Conservation (phyloP, 768 basidiomycete genomes). For the Panaeolus papilionaceus region DNA sequence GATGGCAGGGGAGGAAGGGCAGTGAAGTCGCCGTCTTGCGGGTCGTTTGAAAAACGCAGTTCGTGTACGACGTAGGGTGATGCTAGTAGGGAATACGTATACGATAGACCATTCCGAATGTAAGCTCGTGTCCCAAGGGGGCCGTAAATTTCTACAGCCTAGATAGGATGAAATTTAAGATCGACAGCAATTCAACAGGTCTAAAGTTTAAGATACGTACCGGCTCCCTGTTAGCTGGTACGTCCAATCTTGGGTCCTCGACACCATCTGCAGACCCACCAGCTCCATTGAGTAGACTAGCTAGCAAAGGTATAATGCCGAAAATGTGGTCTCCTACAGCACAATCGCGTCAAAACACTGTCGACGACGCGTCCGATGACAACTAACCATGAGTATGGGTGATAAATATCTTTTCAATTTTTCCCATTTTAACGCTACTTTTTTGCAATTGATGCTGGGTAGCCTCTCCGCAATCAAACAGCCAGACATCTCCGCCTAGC, state of each 20-base stretch:
- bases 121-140: constrained; percentile 85
- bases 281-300: constrained; percentile 74
- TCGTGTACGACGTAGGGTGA: constrained; percentile 84
- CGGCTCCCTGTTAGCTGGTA: constrained; percentile 35
- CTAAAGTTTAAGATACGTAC: constrained; percentile 34
- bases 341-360: constrained; percentile 15
- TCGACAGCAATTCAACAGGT: neutral
- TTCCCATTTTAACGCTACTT: constrained; percentile 78
- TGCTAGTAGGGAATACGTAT: constrained; percentile 73
- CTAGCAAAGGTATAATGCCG: constrained; percentile 72
- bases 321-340: constrained; percentile 82
- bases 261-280: constrained; percentile 64
- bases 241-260: constrained; percentile 62
- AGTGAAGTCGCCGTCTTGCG: constrained; percentile 54
- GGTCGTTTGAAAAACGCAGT: constrained; percentile 69
- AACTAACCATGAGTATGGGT: constrained; percentile 85
- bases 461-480: constrained; percentile 88
- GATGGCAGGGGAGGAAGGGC: constrained; percentile 51
- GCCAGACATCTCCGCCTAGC: constrained; percentile 74
- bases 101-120: constrained; percentile 68
- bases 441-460: constrained; percentile 82
- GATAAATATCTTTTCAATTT: constrained; percentile 82
- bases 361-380: neutral
- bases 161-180: constrained; percentile 13
- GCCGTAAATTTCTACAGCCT: constrained; percentile 87